Evolutionary conservation across 495 filamentous ascomycete genomes (phyloP), one percentile per base, ranked within the genome.

Genomic region (Darksidea phi): DNA sequence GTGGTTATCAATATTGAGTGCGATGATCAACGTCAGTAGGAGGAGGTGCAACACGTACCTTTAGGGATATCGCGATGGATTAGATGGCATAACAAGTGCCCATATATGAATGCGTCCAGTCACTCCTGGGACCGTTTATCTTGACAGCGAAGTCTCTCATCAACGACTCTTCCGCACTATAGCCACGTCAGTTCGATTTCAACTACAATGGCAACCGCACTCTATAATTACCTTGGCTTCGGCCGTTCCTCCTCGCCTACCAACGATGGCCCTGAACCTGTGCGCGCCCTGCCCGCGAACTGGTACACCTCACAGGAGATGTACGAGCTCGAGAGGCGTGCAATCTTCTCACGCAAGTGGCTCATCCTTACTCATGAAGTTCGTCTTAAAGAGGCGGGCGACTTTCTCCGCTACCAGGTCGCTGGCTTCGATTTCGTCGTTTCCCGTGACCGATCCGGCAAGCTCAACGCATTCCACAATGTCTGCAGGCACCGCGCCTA

Each of bases 381-480:
- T 34, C 74, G 81, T 41, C 69, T 84, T 12, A 53, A 59, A 36
- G 77, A 80, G 21, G 72, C 75, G 1, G 81, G 80, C 18, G 79
- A 84, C 65, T 84, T 71, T 57, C 62, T 82, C 12, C 69, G 66
- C 10, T 79, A 43, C 41, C 13, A 15, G 15, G 3, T 43, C 15
- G 41, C 41, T 6, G 41, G 77, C 17, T 83, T 76, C 64, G 65
- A 72, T 5, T 79, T 84, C 62, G 70, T 83, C 43, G 60, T 83
- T 5, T 72, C 76, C n/a, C 70, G 71, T 12, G 79, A 81, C 47
- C 77, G 77, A 36, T 63, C 79, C 10, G 77, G 75, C 34, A 72
- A 70, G 1, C 75, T 84, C 67, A 82, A 81, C 43, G 81, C 75
- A n/a, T 83, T 85, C 67, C 79, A 84, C 70, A 84, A 84, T 56